phyloP scores from a whole-genome alignment of 2,329 filamentous ascomycete species.

The Aureobasidium namibiae region DNA sequence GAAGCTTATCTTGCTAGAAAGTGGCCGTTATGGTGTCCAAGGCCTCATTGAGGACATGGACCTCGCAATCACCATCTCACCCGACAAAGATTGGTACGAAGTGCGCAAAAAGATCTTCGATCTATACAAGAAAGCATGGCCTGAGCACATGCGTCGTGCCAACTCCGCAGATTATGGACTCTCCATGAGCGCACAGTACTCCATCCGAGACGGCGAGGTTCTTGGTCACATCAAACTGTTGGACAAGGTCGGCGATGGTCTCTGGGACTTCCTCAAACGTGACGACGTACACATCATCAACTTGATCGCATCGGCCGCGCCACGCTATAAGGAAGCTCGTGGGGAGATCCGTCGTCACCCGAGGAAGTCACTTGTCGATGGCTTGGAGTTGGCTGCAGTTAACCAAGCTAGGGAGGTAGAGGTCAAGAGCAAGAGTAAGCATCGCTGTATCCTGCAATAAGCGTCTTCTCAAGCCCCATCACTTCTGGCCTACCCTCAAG shows the following conservation, averaged over 20 bases:
- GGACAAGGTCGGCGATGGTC: background rate
- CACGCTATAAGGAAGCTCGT: background rate
- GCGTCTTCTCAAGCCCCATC: no score
- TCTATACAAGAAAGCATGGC: background rate
- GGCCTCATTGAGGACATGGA: background rate
- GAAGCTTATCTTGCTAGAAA: background rate
- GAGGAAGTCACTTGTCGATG: no score
- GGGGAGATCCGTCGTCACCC: background rate
- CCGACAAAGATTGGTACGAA: background rate
- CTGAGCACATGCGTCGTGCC: background rate
- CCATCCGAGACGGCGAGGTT: background rate
- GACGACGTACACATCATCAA: background rate
- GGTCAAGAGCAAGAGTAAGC: no score
- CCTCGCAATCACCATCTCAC: background rate
- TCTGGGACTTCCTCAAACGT: background rate
- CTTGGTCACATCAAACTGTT: background rate
- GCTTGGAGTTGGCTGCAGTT: no score
- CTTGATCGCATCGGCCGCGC: background rate
- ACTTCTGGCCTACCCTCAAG: no score
- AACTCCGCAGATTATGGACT: background rate
- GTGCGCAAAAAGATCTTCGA: background rate
- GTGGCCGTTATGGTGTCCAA: background rate
- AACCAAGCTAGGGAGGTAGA: no score
- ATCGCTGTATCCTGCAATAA: no score
- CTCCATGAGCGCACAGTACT: background rate